Conservation (phyloP, 306 rosid species). For the Cucumis melo region DNA sequence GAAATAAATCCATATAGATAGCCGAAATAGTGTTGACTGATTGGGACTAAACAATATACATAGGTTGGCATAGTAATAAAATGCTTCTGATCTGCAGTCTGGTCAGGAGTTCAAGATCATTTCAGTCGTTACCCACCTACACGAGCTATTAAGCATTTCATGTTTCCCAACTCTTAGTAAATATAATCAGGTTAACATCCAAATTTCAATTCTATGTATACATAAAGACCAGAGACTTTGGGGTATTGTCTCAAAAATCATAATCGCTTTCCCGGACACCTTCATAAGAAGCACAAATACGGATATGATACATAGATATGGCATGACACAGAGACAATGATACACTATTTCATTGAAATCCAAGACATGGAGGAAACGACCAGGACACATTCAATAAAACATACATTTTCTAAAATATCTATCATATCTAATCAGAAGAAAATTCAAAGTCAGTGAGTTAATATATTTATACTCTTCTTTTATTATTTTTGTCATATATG, state of each 20-base stretch:
- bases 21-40: neutral
- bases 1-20: neutral
- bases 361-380: too few relatives aligned
- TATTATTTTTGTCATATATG: too few relatives aligned
- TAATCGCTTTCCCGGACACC: neutral
- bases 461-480: too few relatives aligned
- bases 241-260: neutral
- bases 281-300: too few relatives aligned
- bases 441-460: too few relatives aligned
- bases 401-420: too few relatives aligned
- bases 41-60: neutral
- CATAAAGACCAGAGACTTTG: neutral
- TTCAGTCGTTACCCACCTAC: neutral
- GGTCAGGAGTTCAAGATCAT: neutral
- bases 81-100: neutral
- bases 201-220: neutral
- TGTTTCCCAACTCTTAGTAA: neutral
- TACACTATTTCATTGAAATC: too few relatives aligned
- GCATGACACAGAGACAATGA: too few relatives aligned
- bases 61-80: neutral
- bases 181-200: neutral
- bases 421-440: too few relatives aligned
- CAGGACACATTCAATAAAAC: too few relatives aligned
- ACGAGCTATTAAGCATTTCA: neutral
- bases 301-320: too few relatives aligned